Evolutionary conservation across 768 basidiomycete genomes (phyloP).

Genomic region (Exsudoporus frostii): DNA sequence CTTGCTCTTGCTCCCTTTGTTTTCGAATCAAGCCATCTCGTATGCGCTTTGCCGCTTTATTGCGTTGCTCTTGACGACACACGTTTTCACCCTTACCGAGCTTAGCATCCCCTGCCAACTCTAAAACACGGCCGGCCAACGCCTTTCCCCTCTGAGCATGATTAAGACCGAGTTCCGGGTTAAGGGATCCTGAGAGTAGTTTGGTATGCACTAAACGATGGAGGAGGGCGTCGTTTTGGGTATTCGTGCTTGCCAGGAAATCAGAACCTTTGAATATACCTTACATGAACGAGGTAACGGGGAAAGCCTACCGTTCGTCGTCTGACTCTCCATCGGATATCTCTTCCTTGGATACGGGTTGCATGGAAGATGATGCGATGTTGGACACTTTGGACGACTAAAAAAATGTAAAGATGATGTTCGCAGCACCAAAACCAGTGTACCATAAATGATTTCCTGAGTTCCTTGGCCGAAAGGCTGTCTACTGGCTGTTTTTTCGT

Average conservation of each 20-base stretch:
- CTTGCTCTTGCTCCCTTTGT: conserved; percentile 51
- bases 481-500: conserved; percentile 21
- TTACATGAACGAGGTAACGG: not conserved
- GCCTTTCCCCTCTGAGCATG: conserved; percentile 72
- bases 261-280: not conserved
- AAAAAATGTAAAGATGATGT: conserved; percentile 3
- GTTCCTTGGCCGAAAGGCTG: conserved; percentile 33
- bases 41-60: conserved; percentile 68
- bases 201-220: conserved; percentile 80
- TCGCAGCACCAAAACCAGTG: not conserved
- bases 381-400: conserved; percentile 80
- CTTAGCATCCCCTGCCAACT: conserved; percentile 63
- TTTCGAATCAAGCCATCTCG: conserved; percentile 67
- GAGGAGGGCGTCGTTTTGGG: conserved; percentile 73
- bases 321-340: conserved; percentile 42
- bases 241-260: conserved; percentile 52
- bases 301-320: conserved; percentile 48
- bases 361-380: conserved; percentile 35
- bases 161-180: conserved; percentile 56
- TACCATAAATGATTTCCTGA: conserved; percentile 77
- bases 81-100: conserved; percentile 71
- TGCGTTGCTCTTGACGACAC: conserved; percentile 60
- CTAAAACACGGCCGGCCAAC: conserved; percentile 72
- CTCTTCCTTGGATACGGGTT: conserved; percentile 12
- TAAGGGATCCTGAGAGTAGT: conserved; percentile 69